Percentiles rank a stretch among this genome's conserved stretches.
Conservation (phyloP, 257 asterid genomes). For the Eustoma russellianum region DNA sequence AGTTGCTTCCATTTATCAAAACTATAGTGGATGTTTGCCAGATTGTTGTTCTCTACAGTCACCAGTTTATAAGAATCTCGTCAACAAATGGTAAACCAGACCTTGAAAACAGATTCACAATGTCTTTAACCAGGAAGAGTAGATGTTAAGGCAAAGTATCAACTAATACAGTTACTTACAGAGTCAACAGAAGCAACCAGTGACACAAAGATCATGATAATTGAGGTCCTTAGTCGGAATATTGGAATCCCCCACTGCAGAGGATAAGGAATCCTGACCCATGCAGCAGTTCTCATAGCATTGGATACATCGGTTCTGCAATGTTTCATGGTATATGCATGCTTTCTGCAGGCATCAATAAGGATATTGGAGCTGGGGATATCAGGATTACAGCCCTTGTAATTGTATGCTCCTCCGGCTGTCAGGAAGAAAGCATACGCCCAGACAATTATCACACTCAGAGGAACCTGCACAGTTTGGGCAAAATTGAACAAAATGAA, state of each 20-base stretch:
- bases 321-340: conserved; percentile 92
- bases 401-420: conserved; percentile 93
- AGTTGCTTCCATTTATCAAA: background rate
- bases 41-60: too few species aligned
- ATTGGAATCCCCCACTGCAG: conserved; percentile 96
- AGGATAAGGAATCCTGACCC: conserved; percentile 96
- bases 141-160: background rate
- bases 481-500: conserved; percentile 11
- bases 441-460: conserved; percentile 84
- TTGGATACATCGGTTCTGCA: conserved; percentile 93
- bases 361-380: conserved; percentile 89
- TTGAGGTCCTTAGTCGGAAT: conserved; percentile 74
- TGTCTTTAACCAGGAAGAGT: background rate
- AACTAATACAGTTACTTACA: conserved; percentile 35
- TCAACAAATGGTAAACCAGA: background rate
- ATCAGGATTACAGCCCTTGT: conserved; percentile 73
- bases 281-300: conserved; percentile 89
- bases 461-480: conserved; percentile 65
- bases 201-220: conserved; percentile 72
- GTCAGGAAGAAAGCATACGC: conserved; percentile 89
- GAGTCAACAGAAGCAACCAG: conserved; percentile 83
- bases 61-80: too few species aligned
- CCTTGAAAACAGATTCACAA: background rate
- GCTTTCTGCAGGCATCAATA: conserved; percentile 67
- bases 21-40: too few species aligned